phyloP scores from a whole-genome alignment of 2,329 filamentous ascomycete genomes.

The Arthrobotrys conoides region DNA sequence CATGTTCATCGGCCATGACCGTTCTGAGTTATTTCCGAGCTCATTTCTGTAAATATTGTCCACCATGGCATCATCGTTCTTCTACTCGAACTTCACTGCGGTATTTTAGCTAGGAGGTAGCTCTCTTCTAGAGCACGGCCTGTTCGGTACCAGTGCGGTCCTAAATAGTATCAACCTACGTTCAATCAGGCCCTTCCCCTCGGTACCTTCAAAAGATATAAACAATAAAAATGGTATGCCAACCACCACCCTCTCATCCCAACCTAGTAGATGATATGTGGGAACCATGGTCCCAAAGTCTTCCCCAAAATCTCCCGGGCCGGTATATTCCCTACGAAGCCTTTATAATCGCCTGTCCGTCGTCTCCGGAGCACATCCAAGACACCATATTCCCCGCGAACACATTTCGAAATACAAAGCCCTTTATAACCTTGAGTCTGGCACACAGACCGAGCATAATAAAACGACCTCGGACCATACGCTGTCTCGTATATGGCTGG shows the following conservation, averaged over 20 bases:
- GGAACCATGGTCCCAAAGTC: not conserved
- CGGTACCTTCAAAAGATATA: no score
- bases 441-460: not conserved
- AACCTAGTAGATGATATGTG: not conserved
- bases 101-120: no score
- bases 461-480: not conserved
- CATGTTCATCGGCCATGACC: no score
- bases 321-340: conserved; percentile 33
- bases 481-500: conserved; percentile 29
- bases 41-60: no score
- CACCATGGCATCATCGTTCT: no score
- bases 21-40: no score
- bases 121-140: no score
- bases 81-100: no score
- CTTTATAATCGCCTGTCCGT: conserved; percentile 28
- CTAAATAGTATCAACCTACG: no score
- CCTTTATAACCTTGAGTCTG: not conserved
- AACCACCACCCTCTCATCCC: conserved; percentile 17
- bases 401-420: not conserved
- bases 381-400: conserved; percentile 33
- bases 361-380: not conserved
- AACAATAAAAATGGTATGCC: conserved; percentile 34
- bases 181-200: no score
- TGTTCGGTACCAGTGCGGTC: no score
- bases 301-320: conserved; percentile 28